Evolutionary conservation across 192 early-diverging fungal genomes (phyloP), one percentile per base, ranked within the genome.

Genomic region (Coemansia sp.): DNA sequence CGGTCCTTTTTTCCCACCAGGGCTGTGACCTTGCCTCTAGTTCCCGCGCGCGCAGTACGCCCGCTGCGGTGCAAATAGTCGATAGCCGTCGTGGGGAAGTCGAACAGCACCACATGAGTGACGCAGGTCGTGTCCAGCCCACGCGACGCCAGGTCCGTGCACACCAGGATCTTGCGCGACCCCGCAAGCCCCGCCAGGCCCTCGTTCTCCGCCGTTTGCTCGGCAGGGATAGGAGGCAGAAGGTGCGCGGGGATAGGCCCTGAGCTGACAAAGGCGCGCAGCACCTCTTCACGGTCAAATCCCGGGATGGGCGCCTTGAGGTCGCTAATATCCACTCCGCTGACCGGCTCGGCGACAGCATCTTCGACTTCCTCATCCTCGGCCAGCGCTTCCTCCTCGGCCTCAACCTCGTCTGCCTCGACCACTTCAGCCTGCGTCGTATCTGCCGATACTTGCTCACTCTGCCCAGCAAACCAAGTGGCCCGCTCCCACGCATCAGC

Each of bases 11-110:
- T 89, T 24, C 89, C 88, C 5, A 98, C 86, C 68, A 98, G 85
- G 57, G 89, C 89, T 12, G 93, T 94, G 7, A 92, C 94, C 64
- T 92, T 87, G 13, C 97, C 97, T 2, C 72, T 80, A 12, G 83
- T 81, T 7, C 95, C 95, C 0, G 89, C 92, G 5, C 97, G 87
- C 5, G 94, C 97, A 0, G 97, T 97, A 16, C 97, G 81, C 0
- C 97, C 97, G 2, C 94, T 87, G 20, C 97, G 90, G 75, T 98
- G 97, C 62, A 98, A 66, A 75, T 96, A 98, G 79, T 98, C 94
- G 24, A 96, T 91, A 1, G 92, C 90, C 0, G 92, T 94, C 5
- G 90, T 89, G 0, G 96, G 96, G 74, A 98, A 96, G 53, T 98
- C 95, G 69, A 92, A 96, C 52, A 95, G 69, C 6, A 98, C 82